These are phyloP conservation scores for Limonium bicolor DNA, from an alignment of 148 eudicot species.

Conservation along the genomic window DNA sequence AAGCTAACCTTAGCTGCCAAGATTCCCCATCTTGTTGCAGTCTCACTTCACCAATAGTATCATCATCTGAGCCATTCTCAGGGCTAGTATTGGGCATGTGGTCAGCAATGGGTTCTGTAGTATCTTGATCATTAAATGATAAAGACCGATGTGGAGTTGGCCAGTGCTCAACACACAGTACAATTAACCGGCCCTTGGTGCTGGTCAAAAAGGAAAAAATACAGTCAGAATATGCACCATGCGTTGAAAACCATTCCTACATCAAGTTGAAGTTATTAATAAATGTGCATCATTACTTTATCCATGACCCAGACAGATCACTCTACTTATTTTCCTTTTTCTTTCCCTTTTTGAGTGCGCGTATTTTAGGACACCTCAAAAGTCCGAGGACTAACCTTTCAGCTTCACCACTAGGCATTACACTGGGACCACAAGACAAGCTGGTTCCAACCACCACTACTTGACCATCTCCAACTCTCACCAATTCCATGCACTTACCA, in stretches of 20 bases:
- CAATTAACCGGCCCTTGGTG: conserved; percentile 76
- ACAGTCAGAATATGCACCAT: conserved; percentile 9
- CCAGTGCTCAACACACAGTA: conserved; percentile 65
- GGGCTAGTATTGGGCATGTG: conserved; percentile 51
- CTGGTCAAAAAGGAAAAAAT: conserved; percentile 30
- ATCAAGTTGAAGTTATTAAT: too few species aligned
- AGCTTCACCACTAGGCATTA: conserved; percentile 96
- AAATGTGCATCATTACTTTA: too few species aligned
- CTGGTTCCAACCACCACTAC: conserved; percentile 88
- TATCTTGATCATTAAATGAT: conserved; percentile 41
- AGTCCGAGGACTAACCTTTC: conserved; percentile 64
- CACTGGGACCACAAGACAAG: conserved; percentile 74
- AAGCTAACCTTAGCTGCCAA: conserved; percentile 59
- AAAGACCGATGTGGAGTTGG: conserved; percentile 53
- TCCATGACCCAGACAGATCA: too few species aligned
- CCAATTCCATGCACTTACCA: conserved; percentile 80
- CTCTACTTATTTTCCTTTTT: too few species aligned
- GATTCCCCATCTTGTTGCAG: conserved; percentile 81
- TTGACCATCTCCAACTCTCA: conserved; percentile 61
- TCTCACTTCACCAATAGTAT: conserved; percentile 50
- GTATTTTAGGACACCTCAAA: too few species aligned
- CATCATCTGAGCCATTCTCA: conserved; percentile 83
- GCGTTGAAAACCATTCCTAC: too few species aligned
- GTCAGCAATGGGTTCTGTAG: conserved; percentile 45
- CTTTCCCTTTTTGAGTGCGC: too few species aligned